Evolutionary conservation across 805 yeast genomes (phyloP).

Genomic region (Starmerella bombi): DNA sequence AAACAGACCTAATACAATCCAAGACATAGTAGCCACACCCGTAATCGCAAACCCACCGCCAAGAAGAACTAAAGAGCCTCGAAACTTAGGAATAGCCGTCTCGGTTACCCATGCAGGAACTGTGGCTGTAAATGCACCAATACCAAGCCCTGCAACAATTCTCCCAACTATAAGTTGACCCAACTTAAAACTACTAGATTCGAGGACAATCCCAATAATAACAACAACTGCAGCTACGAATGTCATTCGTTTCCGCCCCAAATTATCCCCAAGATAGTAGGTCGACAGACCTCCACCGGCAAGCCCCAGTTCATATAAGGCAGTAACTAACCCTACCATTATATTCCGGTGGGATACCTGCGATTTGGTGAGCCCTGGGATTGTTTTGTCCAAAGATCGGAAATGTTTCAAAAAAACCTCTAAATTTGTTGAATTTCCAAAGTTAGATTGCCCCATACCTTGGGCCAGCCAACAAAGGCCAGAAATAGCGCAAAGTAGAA

Average conservation of each 20-base stretch:
- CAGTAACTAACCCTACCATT: conserved; percentile 23
- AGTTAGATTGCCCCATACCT: conserved; percentile 13
- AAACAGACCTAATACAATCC: conserved; percentile 55
- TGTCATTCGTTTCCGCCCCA: conserved; percentile 45
- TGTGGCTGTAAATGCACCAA: conserved; percentile 57
- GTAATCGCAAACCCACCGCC: conserved; percentile 53
- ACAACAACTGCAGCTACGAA: conserved; percentile 33
- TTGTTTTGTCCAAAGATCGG: conserved; percentile 1
- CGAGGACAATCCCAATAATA: conserved; percentile 47
- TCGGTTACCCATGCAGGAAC: conserved; percentile 70
- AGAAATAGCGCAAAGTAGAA: conserved; percentile 3
- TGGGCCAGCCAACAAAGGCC: conserved; percentile 15
- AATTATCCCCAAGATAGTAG: conserved; percentile 41
- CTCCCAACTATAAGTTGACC: conserved; percentile 61
- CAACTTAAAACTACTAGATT: conserved; percentile 39
- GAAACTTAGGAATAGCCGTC: conserved; percentile 42
- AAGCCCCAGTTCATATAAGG: conserved; percentile 51
- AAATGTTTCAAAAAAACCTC: conserved; percentile 6
- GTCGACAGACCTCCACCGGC: conserved; percentile 51
- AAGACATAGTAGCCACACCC: conserved; percentile 57
- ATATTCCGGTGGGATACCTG: conserved; percentile 14
- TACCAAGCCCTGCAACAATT: conserved; percentile 53
- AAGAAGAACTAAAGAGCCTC: conserved; percentile 49
- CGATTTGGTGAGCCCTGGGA: not conserved
- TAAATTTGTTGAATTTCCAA: conserved; percentile 11